phyloP scores from a whole-genome alignment of 805 yeast genomes.

The Jamesozyma spencerorum region DNA sequence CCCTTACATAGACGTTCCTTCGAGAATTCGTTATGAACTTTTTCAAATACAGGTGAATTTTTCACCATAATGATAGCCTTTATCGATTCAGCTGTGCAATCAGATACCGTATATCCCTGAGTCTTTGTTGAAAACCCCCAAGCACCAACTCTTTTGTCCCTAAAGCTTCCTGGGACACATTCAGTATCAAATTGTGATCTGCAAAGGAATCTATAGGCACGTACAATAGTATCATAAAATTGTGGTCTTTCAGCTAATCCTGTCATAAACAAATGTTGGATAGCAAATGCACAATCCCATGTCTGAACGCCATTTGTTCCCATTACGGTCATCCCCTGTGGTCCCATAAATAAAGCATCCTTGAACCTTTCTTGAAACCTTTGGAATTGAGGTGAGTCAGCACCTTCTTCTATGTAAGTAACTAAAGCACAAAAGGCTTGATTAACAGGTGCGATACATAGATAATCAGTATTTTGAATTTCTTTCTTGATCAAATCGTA shows the following conservation, averaged over 20 bases:
- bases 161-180: conserved; percentile 63
- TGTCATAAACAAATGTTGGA: conserved; percentile 73
- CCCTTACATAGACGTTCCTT: conserved; percentile 52
- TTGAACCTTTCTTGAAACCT: conserved; percentile 50
- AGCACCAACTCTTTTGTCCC: conserved; percentile 80
- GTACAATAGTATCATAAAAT: conserved; percentile 52
- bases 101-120: conserved; percentile 95
- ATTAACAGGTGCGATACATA: conserved; percentile 91
- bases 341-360: conserved; percentile 76
- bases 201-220: conserved; percentile 61
- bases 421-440: conserved; percentile 77
- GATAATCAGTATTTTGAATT: conserved; percentile 61
- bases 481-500: conserved; percentile 67
- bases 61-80: conserved; percentile 91
- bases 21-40: conserved; percentile 43
- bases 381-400: conserved; percentile 49
- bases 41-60: conserved; percentile 44
- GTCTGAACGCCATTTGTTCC: conserved; percentile 97
- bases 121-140: conserved; percentile 95
- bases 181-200: conserved; percentile 80
- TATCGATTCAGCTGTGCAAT: conserved; percentile 92
- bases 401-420: conserved; percentile 60
- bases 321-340: conserved; percentile 85
- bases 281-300: conserved; percentile 91
- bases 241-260: conserved; percentile 66